Evolutionary conservation across 164 flowering plant species (phyloP).

Genomic region (Platanus orientalis): DNA sequence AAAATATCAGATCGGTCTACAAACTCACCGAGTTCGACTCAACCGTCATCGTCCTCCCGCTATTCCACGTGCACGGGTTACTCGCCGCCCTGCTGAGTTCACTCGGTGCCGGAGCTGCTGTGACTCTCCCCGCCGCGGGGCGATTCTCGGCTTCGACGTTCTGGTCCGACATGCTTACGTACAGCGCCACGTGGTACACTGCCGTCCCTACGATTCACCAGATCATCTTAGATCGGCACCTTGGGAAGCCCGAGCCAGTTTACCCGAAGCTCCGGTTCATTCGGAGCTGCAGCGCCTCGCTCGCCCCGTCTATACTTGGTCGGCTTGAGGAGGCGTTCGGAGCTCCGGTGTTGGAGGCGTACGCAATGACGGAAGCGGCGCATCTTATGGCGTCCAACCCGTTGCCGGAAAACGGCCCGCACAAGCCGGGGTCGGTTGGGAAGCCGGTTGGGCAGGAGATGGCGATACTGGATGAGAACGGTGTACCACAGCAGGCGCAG

Average conservation of each 20-base stretch:
- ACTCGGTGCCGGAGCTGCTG: conserved; percentile 72
- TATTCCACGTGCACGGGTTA: conserved; percentile 92
- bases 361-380: conserved; percentile 82
- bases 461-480: conserved; percentile 67
- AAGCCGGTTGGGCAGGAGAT: conserved; percentile 82
- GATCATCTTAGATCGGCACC: conserved; percentile 80
- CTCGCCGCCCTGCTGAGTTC: conserved; percentile 69
- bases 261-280: conserved; percentile 88
- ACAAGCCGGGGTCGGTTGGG: conserved; percentile 89
- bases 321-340: conserved; percentile 74
- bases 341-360: conserved; percentile 91
- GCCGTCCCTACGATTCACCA: conserved; percentile 97
- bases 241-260: conserved; percentile 42
- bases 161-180: conserved; percentile 71
- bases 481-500: conserved; percentile 34
- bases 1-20: conserved; percentile 71
- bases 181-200: conserved; percentile 90
- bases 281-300: conserved; percentile 82
- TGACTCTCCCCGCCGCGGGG: conserved; percentile 76
- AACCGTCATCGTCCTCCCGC: conserved; percentile 82
- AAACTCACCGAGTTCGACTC: conserved; percentile 68
- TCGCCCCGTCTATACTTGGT: conserved; percentile 62
- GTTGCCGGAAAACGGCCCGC: conserved; percentile 67
- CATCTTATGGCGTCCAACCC: conserved; percentile 80
- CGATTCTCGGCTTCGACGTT: conserved; percentile 91